These are phyloP conservation scores for Chaetothyriales sp. DNA, from an alignment of 2,329 filamentous ascomycete genomes.

Conservation along the genomic window DNA sequence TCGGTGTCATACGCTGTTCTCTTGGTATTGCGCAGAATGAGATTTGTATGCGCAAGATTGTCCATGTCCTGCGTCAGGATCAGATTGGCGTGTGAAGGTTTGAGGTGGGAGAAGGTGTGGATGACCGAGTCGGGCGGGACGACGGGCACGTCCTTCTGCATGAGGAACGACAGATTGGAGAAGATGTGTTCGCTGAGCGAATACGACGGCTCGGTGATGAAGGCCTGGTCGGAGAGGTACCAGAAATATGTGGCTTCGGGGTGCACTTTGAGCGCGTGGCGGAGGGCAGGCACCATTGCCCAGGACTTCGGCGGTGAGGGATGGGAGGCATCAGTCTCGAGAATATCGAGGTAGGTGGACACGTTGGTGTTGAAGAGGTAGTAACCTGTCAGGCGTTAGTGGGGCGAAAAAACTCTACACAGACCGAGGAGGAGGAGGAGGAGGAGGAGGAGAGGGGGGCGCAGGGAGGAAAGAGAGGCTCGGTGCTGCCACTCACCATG, in stretches of 20 bases:
- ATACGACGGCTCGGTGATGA: slow-evolving; percentile 71
- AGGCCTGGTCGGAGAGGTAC: slow-evolving; percentile 67
- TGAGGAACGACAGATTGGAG: slow-evolving; percentile 55
- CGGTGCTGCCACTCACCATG: slow-evolving; percentile 49
- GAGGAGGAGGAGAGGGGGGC: neutral
- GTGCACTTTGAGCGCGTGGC: slow-evolving; percentile 71
- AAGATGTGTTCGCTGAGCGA: slow-evolving; percentile 59
- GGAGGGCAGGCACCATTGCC: slow-evolving; percentile 65
- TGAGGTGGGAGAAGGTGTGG: slow-evolving; percentile 76
- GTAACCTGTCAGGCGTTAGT: slow-evolving; percentile 48
- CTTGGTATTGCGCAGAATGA: slow-evolving; percentile 46
- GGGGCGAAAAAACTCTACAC: neutral
- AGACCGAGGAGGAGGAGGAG: neutral
- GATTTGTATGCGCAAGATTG: slow-evolving; percentile 61
- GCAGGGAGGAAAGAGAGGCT: too few relatives aligned
- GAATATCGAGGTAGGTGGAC: slow-evolving; percentile 29
- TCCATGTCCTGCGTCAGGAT: slow-evolving; percentile 72
- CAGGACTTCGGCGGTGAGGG: slow-evolving; percentile 26
- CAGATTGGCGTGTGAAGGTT: slow-evolving; percentile 61
- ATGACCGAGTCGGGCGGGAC: slow-evolving; percentile 95
- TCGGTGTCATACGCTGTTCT: slow-evolving; percentile 29
- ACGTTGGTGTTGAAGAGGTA: slow-evolving; percentile 64
- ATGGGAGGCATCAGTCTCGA: slow-evolving; percentile 16
- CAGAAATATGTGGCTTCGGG: slow-evolving; percentile 70
- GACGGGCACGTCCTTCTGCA: slow-evolving; percentile 73